phyloP scores from a whole-genome alignment of 179 eudicot species.

The Patellifolia procumbens region DNA sequence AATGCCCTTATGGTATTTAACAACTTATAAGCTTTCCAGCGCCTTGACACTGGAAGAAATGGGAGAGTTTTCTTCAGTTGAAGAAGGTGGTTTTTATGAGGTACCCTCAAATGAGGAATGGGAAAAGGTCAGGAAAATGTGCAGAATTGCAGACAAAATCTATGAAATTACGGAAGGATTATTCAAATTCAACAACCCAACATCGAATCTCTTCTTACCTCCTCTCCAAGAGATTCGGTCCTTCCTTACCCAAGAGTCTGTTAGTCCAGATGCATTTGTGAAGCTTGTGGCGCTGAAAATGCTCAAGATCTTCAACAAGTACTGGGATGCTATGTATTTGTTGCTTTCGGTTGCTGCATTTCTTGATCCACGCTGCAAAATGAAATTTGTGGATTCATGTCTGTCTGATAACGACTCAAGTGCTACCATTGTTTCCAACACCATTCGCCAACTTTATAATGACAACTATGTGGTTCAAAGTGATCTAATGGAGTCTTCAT shows the following conservation, averaged over 20 bases:
- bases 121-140: constrained; percentile 32
- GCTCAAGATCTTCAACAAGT: constrained; percentile 32
- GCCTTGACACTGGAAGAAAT: constrained; percentile 29
- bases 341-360: constrained; percentile 36
- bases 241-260: constrained; percentile 23
- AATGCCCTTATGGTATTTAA: constrained; percentile 30
- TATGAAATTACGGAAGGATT: constrained; percentile 27
- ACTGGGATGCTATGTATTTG: constrained; percentile 35
- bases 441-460: constrained; percentile 32
- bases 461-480: constrained; percentile 12
- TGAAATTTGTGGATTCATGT: constrained; percentile 33
- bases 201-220: constrained; percentile 36
- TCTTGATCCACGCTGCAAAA: too few species aligned
- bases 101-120: constrained; percentile 29
- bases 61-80: constrained; percentile 7
- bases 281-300: constrained; percentile 29
- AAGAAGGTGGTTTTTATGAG: neutral
- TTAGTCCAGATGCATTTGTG: constrained; percentile 30
- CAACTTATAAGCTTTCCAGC: constrained; percentile 3
- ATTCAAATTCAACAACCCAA: constrained; percentile 26
- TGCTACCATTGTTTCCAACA: constrained; percentile 15
- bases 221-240: constrained; percentile 32
- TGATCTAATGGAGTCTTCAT: constrained; percentile 9
- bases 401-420: constrained; percentile 11
- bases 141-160: constrained; percentile 28